Conservation (phyloP, 805 yeast species). For the Yarrowia sp. region DNA sequence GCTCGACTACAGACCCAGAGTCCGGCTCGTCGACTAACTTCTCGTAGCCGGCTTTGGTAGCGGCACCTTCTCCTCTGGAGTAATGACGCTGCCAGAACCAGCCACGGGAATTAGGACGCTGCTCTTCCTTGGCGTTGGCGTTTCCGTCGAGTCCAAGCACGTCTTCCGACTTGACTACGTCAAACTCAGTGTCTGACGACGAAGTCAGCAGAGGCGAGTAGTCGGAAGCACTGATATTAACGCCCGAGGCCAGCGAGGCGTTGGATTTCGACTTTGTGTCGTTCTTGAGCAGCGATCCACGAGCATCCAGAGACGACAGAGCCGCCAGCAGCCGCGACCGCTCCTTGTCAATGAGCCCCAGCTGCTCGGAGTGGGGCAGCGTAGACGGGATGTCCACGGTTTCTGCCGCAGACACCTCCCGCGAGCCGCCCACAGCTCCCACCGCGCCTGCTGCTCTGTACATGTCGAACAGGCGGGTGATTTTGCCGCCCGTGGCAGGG, state of each 20-base stretch:
- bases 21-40: neutral
- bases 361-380: constrained; percentile 12
- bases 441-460: constrained; percentile 9
- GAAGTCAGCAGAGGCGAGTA: constrained; percentile 7
- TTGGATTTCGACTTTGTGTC: constrained; percentile 9
- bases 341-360: constrained; percentile 25
- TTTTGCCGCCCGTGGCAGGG: constrained; percentile 29
- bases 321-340: constrained; percentile 22
- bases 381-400: constrained; percentile 12
- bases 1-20: neutral
- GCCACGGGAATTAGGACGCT: constrained; percentile 7
- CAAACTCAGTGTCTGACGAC: constrained; percentile 16
- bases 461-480: constrained; percentile 29
- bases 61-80: neutral
- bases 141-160: constrained; percentile 2
- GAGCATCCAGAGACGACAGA: constrained; percentile 21
- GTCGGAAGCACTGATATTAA: constrained; percentile 2
- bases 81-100: constrained; percentile 36
- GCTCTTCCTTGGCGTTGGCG: constrained; percentile 1
- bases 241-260: constrained; percentile 16
- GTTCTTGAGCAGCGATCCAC: constrained; percentile 13
- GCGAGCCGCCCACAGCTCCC: neutral
- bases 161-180: constrained; percentile 18
- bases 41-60: neutral
- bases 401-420: neutral